Evolutionary conservation across 2,329 filamentous ascomycete species (phyloP).

Genomic region (Myriosclerotinia curreyana): DNA sequence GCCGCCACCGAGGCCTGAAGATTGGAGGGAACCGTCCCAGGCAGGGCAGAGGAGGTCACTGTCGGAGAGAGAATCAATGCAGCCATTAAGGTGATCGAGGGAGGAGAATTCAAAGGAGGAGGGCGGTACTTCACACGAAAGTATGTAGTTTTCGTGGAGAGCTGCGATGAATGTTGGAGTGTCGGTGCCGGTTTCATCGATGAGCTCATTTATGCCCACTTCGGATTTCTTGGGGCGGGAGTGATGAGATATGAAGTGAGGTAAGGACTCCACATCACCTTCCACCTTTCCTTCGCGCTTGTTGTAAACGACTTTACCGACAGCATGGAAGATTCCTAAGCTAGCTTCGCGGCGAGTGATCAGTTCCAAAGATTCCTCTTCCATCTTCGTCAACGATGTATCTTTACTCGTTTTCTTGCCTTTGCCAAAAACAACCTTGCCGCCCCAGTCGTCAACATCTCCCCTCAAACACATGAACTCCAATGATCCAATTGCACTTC

Average conservation of each 20-base stretch:
- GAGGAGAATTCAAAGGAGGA: conserved; percentile 56
- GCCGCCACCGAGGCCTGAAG: conserved; percentile 51
- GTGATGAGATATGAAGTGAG: conserved; percentile 55
- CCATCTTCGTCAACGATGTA: conserved; percentile 63
- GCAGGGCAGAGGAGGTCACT: conserved; percentile 81
- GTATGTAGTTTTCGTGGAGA: conserved; percentile 87
- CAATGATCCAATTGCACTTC: conserved; percentile 86
- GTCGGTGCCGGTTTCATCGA: conserved; percentile 92
- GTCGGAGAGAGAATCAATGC: conserved; percentile 81
- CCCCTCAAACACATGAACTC: conserved; percentile 89
- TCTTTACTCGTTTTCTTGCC: conserved; percentile 30
- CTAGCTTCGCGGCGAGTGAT: conserved; percentile 85
- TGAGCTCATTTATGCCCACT: conserved; percentile 69
- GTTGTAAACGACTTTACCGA: conserved; percentile 95
- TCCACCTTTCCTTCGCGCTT: conserved; percentile 64
- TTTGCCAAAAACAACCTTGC: conserved; percentile 66
- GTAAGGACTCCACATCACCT: conserved; percentile 54
- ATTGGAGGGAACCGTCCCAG: conserved; percentile 64
- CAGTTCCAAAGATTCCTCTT: conserved; percentile 74
- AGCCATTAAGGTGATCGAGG: conserved; percentile 77
- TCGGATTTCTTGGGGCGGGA: conserved; percentile 61
- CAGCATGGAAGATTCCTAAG: conserved; percentile 91
- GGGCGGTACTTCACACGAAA: conserved; percentile 68
- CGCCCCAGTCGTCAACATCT: conserved; percentile 73
- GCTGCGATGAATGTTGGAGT: conserved; percentile 85